Conservation (phyloP, 768 basidiomycete species). For the Pleurotus ostreatus region DNA sequence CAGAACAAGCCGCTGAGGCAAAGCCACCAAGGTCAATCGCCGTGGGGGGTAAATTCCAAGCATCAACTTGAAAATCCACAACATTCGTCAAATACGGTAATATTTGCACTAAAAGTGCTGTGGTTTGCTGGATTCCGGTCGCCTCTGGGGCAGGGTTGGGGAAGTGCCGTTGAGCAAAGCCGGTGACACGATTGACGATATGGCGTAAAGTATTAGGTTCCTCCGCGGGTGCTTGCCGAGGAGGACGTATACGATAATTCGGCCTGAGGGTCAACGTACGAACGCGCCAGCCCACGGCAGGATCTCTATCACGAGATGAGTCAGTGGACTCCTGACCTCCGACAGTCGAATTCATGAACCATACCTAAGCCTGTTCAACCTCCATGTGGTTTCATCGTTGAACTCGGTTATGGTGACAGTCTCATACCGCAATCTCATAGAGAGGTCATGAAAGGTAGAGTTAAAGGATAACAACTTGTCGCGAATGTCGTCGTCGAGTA, state of each 20-base stretch:
- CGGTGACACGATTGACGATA: background rate
- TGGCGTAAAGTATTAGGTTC: background rate
- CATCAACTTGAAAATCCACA: constrained; percentile 32
- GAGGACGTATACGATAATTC: constrained; percentile 10
- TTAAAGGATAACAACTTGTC: constrained; percentile 1
- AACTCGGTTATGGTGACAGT: constrained; percentile 2
- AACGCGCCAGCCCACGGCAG: constrained; percentile 20
- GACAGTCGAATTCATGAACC: background rate
- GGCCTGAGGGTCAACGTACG: constrained; percentile 14
- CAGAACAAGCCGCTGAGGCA: constrained; percentile 33
- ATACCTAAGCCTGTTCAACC: constrained; percentile 2
- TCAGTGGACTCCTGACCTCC: background rate
- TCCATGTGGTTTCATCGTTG: background rate
- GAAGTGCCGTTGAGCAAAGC: background rate
- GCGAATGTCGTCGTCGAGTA: constrained; percentile 4
- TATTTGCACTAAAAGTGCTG: constrained; percentile 23
- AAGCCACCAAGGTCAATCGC: constrained; percentile 25
- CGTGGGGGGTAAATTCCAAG: constrained; percentile 30
- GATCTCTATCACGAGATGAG: constrained; percentile 15
- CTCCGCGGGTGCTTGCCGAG: constrained; percentile 5
- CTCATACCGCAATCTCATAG: constrained; percentile 4
- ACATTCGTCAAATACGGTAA: constrained; percentile 30
- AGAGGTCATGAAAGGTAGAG: constrained; percentile 1
- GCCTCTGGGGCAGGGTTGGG: constrained; percentile 5
- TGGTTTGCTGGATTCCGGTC: constrained; percentile 17